Evolutionary conservation across 331 rosid genomes (phyloP).

Genomic region (Phaseolus coccineus): DNA sequence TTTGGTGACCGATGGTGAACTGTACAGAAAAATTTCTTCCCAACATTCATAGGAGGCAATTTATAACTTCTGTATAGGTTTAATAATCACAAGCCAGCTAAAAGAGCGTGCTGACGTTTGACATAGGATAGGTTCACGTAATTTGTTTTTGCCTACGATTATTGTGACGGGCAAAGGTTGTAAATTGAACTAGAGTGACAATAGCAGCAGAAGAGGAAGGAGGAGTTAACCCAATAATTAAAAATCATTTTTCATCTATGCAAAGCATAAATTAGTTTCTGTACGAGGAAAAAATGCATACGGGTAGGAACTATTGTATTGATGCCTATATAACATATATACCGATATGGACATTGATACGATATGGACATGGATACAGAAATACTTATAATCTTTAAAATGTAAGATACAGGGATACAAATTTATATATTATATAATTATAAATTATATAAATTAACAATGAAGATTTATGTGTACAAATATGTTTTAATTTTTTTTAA

Average conservation of each 20-base stretch:
- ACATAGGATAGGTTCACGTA: conserved; percentile 4
- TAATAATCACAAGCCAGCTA: conserved; percentile 26
- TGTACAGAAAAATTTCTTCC: conserved; percentile 39
- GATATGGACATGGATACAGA: no score
- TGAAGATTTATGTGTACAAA: no score
- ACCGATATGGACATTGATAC: no score
- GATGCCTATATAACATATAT: no score
- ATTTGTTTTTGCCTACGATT: not conserved
- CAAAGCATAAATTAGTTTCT: conserved; percentile 20
- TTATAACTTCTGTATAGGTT: conserved; percentile 24
- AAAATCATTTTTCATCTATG: conserved; percentile 19
- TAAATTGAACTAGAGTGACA: conserved; percentile 35
- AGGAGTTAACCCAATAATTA: not conserved
- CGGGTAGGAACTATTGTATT: no score
- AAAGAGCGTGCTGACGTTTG: conserved; percentile 11
- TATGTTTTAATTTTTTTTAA: no score
- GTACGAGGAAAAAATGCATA: not conserved
- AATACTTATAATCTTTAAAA: no score
- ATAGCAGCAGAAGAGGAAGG: conserved; percentile 15
- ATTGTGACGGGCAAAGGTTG: conserved; percentile 31
- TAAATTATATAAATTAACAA: no score
- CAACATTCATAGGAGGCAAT: conserved; percentile 34
- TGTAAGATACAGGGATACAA: no score
- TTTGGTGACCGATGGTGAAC: conserved; percentile 45
- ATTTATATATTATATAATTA: no score